Conservation (phyloP, 768 basidiomycete species). For the Cystobasidium ongulense region DNA sequence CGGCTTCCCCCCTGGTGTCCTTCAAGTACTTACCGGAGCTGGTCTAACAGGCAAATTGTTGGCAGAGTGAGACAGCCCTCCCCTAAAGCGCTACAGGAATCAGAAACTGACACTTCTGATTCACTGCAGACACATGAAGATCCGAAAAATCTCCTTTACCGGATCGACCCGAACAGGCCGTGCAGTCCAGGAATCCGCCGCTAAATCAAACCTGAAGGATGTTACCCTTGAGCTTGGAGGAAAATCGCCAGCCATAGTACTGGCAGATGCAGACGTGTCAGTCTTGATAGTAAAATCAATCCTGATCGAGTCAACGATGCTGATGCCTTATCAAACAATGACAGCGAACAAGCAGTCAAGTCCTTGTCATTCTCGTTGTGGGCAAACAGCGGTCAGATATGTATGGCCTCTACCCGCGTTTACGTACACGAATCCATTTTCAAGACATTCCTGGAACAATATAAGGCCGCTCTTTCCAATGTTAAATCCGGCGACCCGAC, state of each 20-base stretch:
- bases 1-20: constrained; percentile 39
- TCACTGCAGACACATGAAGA: constrained; percentile 36
- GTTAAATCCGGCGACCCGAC: neutral
- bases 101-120: no score
- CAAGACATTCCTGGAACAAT: constrained; percentile 59
- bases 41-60: constrained; percentile 37
- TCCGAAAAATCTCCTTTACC: constrained; percentile 42
- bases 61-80: constrained; percentile 32
- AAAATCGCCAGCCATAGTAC: constrained; percentile 56
- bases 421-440: constrained; percentile 58
- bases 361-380: neutral
- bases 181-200: constrained; percentile 38
- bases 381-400: constrained; percentile 59
- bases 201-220: constrained; percentile 40
- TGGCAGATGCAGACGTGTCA: constrained; percentile 45
- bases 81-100: no score
- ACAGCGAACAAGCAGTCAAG: constrained; percentile 37
- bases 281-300: constrained; percentile 55
- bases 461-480: constrained; percentile 41
- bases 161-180: constrained; percentile 31
- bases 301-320: constrained; percentile 51
- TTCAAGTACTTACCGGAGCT: constrained; percentile 36
- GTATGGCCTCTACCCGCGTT: constrained; percentile 69
- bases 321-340: neutral
- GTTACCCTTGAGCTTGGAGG: constrained; percentile 41